These are phyloP conservation scores for Candida maesae DNA, from an alignment of 805 yeast species.

Conservation along the genomic window DNA sequence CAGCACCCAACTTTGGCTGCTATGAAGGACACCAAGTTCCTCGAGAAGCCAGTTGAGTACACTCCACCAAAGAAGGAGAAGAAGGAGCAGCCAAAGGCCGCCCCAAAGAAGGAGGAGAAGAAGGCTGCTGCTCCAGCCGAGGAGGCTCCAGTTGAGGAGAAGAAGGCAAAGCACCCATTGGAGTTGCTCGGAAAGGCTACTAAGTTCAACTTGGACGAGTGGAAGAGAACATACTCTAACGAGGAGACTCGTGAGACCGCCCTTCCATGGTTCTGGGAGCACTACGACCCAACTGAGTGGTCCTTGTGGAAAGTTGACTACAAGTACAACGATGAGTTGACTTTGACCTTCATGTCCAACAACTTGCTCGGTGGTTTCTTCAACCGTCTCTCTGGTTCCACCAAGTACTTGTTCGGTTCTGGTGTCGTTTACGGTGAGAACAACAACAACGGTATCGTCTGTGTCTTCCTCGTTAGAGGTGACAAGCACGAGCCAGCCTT, in stretches of 20 bases:
- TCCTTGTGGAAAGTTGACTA: constrained; percentile 92
- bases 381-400: constrained; percentile 87
- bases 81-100: constrained; percentile 28
- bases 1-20: constrained; percentile 45
- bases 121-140: constrained; percentile 27
- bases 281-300: constrained; percentile 89
- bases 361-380: constrained; percentile 97
- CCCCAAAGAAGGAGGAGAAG: constrained; percentile 25
- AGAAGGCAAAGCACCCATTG: constrained; percentile 90
- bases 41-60: constrained; percentile 62
- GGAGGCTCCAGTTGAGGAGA: constrained; percentile 45
- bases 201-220: constrained; percentile 72
- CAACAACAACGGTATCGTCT: constrained; percentile 96
- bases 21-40: constrained; percentile 51
- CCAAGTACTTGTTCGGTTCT: constrained; percentile 91
- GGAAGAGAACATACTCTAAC: constrained; percentile 96
- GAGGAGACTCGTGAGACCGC: constrained; percentile 94
- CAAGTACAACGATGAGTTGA: constrained; percentile 97
- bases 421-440: constrained; percentile 96
- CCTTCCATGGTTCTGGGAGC: constrained; percentile 98
- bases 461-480: constrained; percentile 94
- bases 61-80: constrained; percentile 72
- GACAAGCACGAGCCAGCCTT: constrained; percentile 88
- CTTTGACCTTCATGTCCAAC: constrained; percentile 96
- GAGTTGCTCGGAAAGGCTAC: constrained; percentile 73